Evolutionary conservation across 345 rosid species (phyloP), one percentile per base, ranked within the genome.

Genomic region (Erysimum cheiranthoides): DNA sequence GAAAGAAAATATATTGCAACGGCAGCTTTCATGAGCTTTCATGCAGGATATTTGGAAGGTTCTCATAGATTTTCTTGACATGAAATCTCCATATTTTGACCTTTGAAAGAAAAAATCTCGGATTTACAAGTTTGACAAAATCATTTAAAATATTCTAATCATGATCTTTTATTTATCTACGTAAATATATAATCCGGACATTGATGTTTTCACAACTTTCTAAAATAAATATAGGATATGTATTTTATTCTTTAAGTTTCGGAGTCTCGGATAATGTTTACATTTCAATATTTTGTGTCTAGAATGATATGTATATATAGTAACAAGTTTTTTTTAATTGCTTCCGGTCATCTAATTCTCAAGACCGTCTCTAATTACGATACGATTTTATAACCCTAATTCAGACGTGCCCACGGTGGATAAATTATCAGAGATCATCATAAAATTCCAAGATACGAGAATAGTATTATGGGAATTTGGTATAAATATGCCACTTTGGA

Each of bases 21-120:
- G n/a, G 32, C 31, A 43, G 21, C 7, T 45, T 70, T n/a, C n/a
- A n/a, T 57, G 59, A 70, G 34, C n/a, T n/a, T 21, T 21, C 25
- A 21, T 21, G 25, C 11, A 46, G 5, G 18, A 62, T 8, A 13
- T 62, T 62, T 62, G 35, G 32, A 59, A 59, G 47, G 45, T 70
- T 70, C 40, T 42, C 21, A 34, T 43, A 4, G 1, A 42, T 54
- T 54, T 56, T 21, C 25, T 21, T 31, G 73, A 40, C 54, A 12
- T 17, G 28, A 38, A 38, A 27, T 52, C 7, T 52, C 34, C 5
- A 12, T 25, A 40, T n/a, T 25, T 25, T 12, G 47, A 13, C 34
- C 8, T 40, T 40, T 27, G 38, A 9, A n/a, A 30, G 14, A 13
- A 43, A 63, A 43, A 27, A 63, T 63, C 27, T 28, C 3, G 10